Conservation (phyloP, 179 eudicot genomes). For the Actinidia chinensis region DNA sequence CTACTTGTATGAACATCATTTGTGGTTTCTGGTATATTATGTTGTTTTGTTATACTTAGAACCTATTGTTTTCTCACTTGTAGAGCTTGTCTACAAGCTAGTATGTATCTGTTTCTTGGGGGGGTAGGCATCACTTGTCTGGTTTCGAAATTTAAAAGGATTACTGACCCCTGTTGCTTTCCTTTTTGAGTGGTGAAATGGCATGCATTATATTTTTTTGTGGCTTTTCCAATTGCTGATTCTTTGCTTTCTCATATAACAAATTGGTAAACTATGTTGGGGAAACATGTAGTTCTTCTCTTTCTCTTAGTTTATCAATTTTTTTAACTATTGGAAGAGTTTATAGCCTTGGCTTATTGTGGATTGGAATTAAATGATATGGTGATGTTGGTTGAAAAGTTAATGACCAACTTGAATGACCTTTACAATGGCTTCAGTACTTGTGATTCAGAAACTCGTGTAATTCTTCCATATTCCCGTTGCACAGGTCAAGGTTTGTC, state of each 20-base stretch:
- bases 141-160: conserved; percentile 7
- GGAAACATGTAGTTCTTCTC: background rate
- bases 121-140: background rate
- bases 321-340: background rate
- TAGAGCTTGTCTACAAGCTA: conserved; percentile 19
- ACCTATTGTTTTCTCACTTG: conserved; percentile 13
- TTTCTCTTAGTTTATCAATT: background rate
- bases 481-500: too few species aligned
- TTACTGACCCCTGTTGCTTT: background rate
- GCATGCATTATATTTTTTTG: background rate
- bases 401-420: too few species aligned
- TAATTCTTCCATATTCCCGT: too few species aligned
- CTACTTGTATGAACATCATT: conserved; percentile 1
- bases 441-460: too few species aligned
- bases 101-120: conserved; percentile 9
- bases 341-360: conserved; percentile 14
- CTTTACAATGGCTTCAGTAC: too few species aligned
- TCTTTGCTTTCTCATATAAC: background rate
- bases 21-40: conserved; percentile 19
- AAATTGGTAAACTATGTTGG: background rate
- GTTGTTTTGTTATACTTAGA: conserved; percentile 9
- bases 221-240: background rate
- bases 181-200: background rate
- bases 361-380: too few species aligned
- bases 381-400: too few species aligned